Evolutionary conservation across 73 alveolate species (phyloP).

Genomic region (Effrenium voratum): DNA sequence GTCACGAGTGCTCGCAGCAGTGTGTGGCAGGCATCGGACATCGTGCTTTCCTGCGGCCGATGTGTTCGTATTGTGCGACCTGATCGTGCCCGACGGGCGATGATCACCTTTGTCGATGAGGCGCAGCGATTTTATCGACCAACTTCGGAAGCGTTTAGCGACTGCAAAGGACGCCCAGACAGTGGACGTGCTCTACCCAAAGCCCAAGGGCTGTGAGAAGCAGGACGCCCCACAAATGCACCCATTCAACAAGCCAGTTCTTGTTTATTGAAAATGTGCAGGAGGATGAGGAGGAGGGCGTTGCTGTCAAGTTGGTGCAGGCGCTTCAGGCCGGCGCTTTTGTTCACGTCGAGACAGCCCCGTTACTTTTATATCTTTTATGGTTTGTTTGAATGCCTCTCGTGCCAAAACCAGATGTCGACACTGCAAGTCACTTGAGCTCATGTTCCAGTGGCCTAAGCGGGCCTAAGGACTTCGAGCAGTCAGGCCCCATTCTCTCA

Average conservation of each 20-base stretch:
- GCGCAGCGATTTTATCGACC: no score
- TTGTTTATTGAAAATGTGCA: no score
- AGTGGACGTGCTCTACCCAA: constrained; percentile 76
- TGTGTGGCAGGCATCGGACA: no score
- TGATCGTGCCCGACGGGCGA: constrained; percentile 72
- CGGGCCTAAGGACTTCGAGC: no score
- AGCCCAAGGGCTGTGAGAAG: constrained; percentile 32
- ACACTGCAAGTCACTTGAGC: no score
- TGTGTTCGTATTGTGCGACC: constrained; percentile 70
- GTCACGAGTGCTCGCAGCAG: no score
- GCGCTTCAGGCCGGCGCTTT: constrained; percentile 45
- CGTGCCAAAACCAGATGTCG: no score
- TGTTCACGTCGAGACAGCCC: neutral
- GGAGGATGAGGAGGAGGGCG: constrained; percentile 93
- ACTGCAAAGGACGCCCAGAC: constrained; percentile 58
- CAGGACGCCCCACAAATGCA: constrained; percentile 3
- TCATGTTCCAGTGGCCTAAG: no score
- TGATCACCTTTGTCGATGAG: constrained; percentile 88
- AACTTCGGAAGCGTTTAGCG: no score
- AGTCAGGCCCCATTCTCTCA: no score
- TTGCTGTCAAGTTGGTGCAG: constrained; percentile 64
- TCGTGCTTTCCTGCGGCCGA: constrained; percentile 66
- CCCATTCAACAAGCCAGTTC: no score
- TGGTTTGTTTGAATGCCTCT: no score
- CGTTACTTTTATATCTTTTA: neutral